Evolutionary conservation across 106 monocot species (phyloP).

Genomic region (Iris macrosiphon): DNA sequence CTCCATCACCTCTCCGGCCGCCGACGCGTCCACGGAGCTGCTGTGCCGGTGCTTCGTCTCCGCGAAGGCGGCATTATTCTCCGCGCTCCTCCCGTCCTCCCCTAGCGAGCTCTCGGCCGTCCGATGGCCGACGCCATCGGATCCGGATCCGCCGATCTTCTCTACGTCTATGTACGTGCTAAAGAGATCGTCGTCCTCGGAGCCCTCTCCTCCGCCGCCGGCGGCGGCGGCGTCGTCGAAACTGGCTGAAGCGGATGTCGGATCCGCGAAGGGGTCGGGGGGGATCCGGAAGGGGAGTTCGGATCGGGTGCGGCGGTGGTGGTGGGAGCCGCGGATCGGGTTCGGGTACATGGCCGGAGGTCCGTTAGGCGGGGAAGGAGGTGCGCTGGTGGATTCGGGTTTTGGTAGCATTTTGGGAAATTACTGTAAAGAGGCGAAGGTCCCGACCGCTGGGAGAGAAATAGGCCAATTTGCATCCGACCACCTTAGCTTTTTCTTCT

Average conservation of each 20-base stretch:
- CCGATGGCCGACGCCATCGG: slow-evolving; percentile 32
- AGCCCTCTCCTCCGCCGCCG: slow-evolving; percentile 41
- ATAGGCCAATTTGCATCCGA: too few species aligned
- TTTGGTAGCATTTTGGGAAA: neutral
- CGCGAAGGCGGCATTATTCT: neutral
- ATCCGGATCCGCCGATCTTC: slow-evolving; percentile 65
- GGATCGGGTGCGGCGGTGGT: slow-evolving; percentile 69
- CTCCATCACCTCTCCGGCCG: slow-evolving; percentile 56
- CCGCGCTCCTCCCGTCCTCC: slow-evolving; percentile 13
- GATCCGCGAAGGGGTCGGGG: slow-evolving; percentile 17
- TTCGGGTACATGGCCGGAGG: neutral
- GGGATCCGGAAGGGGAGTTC: slow-evolving; percentile 53
- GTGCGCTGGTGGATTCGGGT: neutral
- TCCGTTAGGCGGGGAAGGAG: slow-evolving; percentile 13
- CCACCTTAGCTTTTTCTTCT: too few species aligned
- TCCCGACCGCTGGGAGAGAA: too few species aligned
- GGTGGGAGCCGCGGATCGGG: slow-evolving; percentile 19
- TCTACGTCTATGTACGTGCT: slow-evolving; percentile 85
- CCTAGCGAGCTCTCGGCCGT: slow-evolving; percentile 23
- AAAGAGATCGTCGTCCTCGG: slow-evolving; percentile 78
- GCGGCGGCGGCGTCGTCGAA: slow-evolving; percentile 18
- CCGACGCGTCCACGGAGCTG: slow-evolving; percentile 55
- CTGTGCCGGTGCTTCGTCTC: slow-evolving; percentile 69
- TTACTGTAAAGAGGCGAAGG: neutral
- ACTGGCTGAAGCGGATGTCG: neutral